These are phyloP conservation scores for Pseudogymnoascus sp. DNA, from an alignment of 2,329 filamentous ascomycete species.

Conservation along the genomic window DNA sequence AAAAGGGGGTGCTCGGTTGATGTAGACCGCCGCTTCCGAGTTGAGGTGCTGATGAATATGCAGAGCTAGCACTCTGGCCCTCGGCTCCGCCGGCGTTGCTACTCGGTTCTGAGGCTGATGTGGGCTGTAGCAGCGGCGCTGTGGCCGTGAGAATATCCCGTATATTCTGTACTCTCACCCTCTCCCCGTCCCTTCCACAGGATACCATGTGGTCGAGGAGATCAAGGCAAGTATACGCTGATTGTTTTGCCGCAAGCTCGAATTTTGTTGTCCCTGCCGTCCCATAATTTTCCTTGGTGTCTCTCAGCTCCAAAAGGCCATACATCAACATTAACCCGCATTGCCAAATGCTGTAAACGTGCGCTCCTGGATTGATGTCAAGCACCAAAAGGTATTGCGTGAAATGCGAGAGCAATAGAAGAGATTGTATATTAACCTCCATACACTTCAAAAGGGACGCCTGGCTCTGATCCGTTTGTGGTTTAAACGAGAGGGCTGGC, in stretches of 20 bases:
- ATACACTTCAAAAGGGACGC: background rate
- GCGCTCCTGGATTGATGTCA: slow-evolving; percentile 14
- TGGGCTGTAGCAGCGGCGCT: background rate
- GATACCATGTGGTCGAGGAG: background rate
- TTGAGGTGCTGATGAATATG: background rate
- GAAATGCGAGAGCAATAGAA: background rate
- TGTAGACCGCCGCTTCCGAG: background rate
- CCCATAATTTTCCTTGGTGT: background rate
- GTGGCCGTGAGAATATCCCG: background rate
- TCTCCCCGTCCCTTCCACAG: background rate
- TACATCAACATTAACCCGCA: slow-evolving; percentile 14
- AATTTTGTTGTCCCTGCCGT: background rate
- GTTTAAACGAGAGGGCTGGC: slow-evolving; percentile 12
- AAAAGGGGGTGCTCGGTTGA: background rate
- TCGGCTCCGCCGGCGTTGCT: background rate
- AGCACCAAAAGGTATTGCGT: slow-evolving; percentile 6
- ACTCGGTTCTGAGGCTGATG: background rate
- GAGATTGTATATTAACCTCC: background rate
- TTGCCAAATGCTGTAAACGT: slow-evolving; percentile 15
- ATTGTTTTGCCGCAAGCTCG: background rate
- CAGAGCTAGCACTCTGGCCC: background rate
- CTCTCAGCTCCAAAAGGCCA: slow-evolving; percentile 10
- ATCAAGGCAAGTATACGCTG: background rate
- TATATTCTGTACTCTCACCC: background rate
- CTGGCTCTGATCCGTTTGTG: background rate